A percentile compares a stretch with the other conserved stretches of the same genome.
Evolutionary conservation across 179 eudicot species (phyloP).

Genomic region (Monotropa hypopitys): DNA sequence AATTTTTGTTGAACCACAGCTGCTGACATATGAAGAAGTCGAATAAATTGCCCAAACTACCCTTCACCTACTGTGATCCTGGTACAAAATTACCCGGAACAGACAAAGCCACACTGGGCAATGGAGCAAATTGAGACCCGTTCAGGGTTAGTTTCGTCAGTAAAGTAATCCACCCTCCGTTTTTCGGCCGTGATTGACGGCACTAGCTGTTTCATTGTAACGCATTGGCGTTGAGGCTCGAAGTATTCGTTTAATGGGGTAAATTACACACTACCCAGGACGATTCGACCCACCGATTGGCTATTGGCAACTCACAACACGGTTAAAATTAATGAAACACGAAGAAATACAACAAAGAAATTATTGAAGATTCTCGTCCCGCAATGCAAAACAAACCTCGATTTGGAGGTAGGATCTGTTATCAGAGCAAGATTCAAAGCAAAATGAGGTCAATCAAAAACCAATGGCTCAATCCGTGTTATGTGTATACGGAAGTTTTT

Average conservation of each 20-base stretch:
- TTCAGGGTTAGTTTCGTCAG: constrained; percentile 2
- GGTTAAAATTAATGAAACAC: not conserved
- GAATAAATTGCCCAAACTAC: not conserved
- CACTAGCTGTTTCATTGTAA: not conserved
- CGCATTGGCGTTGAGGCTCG: not conserved
- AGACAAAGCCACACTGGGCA: not conserved
- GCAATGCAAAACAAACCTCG: not conserved
- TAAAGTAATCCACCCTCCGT: not conserved
- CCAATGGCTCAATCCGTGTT: not conserved
- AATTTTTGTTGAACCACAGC: not conserved
- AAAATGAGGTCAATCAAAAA: not conserved
- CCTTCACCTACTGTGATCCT: not conserved
- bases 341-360: not conserved
- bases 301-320: not conserved
- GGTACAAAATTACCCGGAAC: not conserved
- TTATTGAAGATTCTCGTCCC: not conserved
- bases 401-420: not conserved
- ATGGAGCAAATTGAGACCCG: not conserved
- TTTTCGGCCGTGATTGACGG: constrained; percentile 16
- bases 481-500: not conserved
- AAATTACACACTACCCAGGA: not conserved
- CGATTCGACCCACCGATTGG: not conserved
- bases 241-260: not conserved
- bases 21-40: not conserved
- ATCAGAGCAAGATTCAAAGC: not conserved